A percentile compares a stretch with the other conserved stretches of the same genome.
These are phyloP conservation scores for Talaromyces nanjingensis DNA, from an alignment of 495 filamentous ascomycete species.

Conservation along the genomic window DNA sequence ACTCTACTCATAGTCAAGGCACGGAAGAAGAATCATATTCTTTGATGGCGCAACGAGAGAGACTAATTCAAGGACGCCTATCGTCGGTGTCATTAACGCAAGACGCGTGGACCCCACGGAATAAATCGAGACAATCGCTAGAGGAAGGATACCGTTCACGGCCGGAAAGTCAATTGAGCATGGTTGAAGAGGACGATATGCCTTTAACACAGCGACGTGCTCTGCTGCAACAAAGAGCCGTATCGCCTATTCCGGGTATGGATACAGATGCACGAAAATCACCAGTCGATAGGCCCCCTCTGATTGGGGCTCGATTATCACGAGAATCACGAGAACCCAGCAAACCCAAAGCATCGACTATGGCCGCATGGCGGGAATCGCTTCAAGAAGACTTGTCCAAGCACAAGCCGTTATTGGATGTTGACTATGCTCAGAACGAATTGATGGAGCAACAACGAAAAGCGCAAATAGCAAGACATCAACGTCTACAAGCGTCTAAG, in stretches of 20 bases:
- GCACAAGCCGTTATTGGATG: constrained; percentile 28
- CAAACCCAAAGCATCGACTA: constrained; percentile 44
- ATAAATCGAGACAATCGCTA: constrained; percentile 23
- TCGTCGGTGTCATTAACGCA: constrained; percentile 33
- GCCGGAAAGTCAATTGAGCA: constrained; percentile 14
- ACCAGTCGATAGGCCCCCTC: constrained; percentile 9
- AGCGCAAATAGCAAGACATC: constrained; percentile 33
- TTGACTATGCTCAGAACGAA: constrained; percentile 19
- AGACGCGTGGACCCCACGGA: constrained; percentile 28
- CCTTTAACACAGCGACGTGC: constrained; percentile 63
- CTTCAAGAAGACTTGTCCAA: constrained; percentile 53
- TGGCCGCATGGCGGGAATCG: constrained; percentile 71
- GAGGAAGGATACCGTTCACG: constrained; percentile 13
- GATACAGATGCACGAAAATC: constrained; percentile 11
- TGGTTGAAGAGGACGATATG: constrained; percentile 57
- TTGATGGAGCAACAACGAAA: constrained; percentile 39
- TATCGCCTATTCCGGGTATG: not conserved
- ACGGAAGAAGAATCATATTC: constrained; percentile 26
- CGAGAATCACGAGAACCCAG: constrained; percentile 13
- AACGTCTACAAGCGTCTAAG: constrained; percentile 35
- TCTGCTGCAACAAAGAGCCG: constrained; percentile 33
- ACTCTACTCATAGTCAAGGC: constrained; percentile 8
- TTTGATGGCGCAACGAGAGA: constrained; percentile 36
- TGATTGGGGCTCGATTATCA: constrained; percentile 14
- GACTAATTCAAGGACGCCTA: constrained; percentile 27